A percentile compares a stretch with the other conserved stretches of the same genome.
Conservation (phyloP, 768 basidiomycete genomes). For the Tubosaeta sp. region DNA sequence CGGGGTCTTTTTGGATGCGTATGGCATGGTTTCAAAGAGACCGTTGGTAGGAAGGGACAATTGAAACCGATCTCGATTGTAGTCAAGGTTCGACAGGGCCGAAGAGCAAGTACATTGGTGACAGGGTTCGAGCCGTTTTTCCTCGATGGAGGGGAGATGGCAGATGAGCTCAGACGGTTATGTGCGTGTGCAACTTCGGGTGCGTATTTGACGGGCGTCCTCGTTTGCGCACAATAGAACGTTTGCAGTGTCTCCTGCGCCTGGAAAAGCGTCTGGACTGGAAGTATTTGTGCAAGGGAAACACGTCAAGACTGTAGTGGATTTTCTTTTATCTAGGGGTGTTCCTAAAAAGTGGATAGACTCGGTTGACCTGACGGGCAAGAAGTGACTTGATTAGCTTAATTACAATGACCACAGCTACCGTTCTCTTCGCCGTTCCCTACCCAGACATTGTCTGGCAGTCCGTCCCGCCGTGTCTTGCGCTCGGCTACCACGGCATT, state of each 20-base stretch:
- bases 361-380: slow-evolving; percentile 39
- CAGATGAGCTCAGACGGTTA: slow-evolving; percentile 68
- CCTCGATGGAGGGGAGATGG: slow-evolving; percentile 64
- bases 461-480: slow-evolving; percentile 39
- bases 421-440: slow-evolving; percentile 19
- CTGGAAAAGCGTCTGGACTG: slow-evolving; percentile 51
- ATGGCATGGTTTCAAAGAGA: background rate
- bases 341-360: slow-evolving; percentile 83
- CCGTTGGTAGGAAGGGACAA: slow-evolving; percentile 61
- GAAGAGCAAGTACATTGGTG: slow-evolving; percentile 72
- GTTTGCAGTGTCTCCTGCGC: slow-evolving; percentile 53
- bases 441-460: slow-evolving; percentile 16
- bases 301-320: slow-evolving; percentile 61
- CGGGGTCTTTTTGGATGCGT: background rate
- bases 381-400: slow-evolving; percentile 37
- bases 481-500: slow-evolving; percentile 51
- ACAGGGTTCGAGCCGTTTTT: slow-evolving; percentile 78
- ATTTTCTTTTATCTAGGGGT: slow-evolving; percentile 63
- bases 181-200: slow-evolving; percentile 82
- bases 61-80: slow-evolving; percentile 66
- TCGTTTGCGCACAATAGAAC: background rate
- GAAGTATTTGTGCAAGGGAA: slow-evolving; percentile 88
- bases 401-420: slow-evolving; percentile 6
- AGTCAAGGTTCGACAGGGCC: slow-evolving; percentile 71
- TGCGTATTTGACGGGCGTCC: slow-evolving; percentile 28